Percentiles rank a stretch among this genome's conserved stretches.
Evolutionary conservation across 2,329 filamentous ascomycete genomes (phyloP).

Genomic region (Epichloe glyceriae): DNA sequence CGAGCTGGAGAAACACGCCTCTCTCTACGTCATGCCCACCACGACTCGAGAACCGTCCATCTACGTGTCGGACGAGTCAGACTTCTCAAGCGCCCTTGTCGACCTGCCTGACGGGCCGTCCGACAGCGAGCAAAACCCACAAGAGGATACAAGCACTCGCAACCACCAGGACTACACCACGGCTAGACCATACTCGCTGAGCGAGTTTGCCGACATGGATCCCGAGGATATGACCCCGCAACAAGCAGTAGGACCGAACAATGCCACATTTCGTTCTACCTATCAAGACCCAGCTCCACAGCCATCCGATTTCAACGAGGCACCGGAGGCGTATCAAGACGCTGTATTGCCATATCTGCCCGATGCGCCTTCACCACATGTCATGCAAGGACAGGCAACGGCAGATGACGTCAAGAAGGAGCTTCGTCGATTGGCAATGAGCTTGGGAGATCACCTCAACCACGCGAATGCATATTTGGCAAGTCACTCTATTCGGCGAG

Average conservation of each 20-base stretch:
- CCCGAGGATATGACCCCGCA: conserved; percentile 23
- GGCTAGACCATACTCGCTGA: conserved; percentile 24
- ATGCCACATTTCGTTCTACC: conserved; percentile 2
- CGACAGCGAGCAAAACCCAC: conserved; percentile 8
- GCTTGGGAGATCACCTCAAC: conserved; percentile 34
- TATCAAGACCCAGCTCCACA: conserved; percentile 10
- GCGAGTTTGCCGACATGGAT: conserved; percentile 28
- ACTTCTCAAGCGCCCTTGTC: conserved; percentile 28
- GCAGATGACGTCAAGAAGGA: conserved; percentile 37
- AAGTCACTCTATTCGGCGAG: conserved; percentile 24
- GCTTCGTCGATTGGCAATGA: conserved; percentile 37
- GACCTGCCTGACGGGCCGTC: conserved; percentile 12
- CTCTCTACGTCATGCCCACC: conserved; percentile 33
- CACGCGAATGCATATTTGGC: conserved; percentile 32
- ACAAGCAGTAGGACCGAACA: conserved; percentile 14
- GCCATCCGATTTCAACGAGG: conserved; percentile 10
- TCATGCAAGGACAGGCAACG: conserved; percentile 42
- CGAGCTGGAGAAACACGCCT: conserved; percentile 49
- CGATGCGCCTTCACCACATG: conserved; percentile 33
- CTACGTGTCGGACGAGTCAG: conserved; percentile 47
- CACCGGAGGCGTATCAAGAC: conserved; percentile 6
- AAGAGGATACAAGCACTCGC: conserved; percentile 5
- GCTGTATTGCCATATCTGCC: conserved; percentile 24
- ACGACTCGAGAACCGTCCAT: conserved; percentile 42
- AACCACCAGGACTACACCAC: conserved; percentile 8